Conservation (phyloP, 2,329 filamentous ascomycete species). For the Ascochyta fabae region DNA sequence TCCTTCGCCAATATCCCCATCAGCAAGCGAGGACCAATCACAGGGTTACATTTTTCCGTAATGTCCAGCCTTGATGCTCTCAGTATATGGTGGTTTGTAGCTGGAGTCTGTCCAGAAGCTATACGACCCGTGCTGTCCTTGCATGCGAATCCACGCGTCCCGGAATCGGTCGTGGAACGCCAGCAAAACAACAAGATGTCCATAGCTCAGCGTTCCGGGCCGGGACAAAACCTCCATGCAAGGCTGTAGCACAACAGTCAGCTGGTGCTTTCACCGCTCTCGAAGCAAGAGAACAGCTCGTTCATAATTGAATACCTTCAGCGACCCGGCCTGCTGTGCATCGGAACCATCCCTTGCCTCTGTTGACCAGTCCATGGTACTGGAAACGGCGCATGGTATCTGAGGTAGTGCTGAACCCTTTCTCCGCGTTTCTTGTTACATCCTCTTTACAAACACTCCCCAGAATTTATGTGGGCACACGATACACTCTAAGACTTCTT, state of each 20-base stretch:
- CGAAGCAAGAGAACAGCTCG: slow-evolving; percentile 14
- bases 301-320: slow-evolving; percentile 25
- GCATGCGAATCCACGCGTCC: slow-evolving; percentile 24
- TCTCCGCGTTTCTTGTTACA: slow-evolving; percentile 12
- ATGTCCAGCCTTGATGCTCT: not conserved
- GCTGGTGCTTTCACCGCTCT: slow-evolving; percentile 21
- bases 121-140: slow-evolving; percentile 16
- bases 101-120: not conserved
- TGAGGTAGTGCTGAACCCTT: slow-evolving; percentile 9
- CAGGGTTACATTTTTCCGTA: not conserved
- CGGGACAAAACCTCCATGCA: slow-evolving; percentile 21
- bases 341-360: slow-evolving; percentile 22
- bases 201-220: slow-evolving; percentile 18
- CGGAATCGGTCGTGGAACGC: slow-evolving; percentile 26
- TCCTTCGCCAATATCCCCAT: slow-evolving; percentile 1
- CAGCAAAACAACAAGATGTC: slow-evolving; percentile 19
- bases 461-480: not conserved
- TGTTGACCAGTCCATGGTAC: slow-evolving; percentile 18
- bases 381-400: slow-evolving; percentile 15
- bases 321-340: slow-evolving; percentile 19
- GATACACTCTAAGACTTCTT: not conserved
- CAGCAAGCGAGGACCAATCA: slow-evolving; percentile 1
- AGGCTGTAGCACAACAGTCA: slow-evolving; percentile 29
- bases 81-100: slow-evolving; percentile 10
- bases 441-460: not conserved